phyloP scores from a whole-genome alignment of 73 alveolate species.

The Paramecium bursaria region DNA sequence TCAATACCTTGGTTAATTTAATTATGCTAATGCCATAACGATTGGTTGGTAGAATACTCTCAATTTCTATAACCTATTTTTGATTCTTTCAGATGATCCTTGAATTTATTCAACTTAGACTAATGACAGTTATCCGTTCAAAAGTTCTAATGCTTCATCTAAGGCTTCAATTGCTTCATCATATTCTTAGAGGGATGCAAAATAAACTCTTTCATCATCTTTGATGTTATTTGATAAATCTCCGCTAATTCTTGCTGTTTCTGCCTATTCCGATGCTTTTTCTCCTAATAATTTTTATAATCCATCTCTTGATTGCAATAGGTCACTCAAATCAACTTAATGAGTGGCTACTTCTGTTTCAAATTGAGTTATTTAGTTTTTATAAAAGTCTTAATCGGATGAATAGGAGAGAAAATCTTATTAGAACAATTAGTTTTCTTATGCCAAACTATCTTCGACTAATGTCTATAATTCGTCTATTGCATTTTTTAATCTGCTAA shows the following conservation, averaged over 20 bases:
- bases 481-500: conserved; percentile 34
- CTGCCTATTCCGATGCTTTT: background rate
- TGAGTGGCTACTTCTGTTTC: conserved; percentile 34
- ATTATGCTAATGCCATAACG: background rate
- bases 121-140: background rate
- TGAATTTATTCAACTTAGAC: background rate
- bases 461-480: conserved; percentile 19
- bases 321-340: conserved; percentile 50
- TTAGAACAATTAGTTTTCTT: conserved; percentile 15
- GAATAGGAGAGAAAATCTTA: conserved; percentile 3
- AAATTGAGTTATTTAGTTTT: conserved; percentile 36
- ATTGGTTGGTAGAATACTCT: conserved; percentile 26
- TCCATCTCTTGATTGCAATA: conserved; percentile 12
- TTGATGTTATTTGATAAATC: background rate
- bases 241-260: background rate
- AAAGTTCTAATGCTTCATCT: conserved; percentile 20
- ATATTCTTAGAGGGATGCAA: conserved; percentile 24
- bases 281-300: conserved; percentile 22
- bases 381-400: conserved; percentile 43
- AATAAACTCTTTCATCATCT: conserved; percentile 7
- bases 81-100: background rate
- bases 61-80: background rate
- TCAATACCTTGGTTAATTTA: conserved; percentile 30
- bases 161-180: conserved; percentile 46
- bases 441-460: conserved; percentile 5